These are phyloP conservation scores for Hirschfeldia incana DNA, from an alignment of 345 rosid species.

Conservation along the genomic window DNA sequence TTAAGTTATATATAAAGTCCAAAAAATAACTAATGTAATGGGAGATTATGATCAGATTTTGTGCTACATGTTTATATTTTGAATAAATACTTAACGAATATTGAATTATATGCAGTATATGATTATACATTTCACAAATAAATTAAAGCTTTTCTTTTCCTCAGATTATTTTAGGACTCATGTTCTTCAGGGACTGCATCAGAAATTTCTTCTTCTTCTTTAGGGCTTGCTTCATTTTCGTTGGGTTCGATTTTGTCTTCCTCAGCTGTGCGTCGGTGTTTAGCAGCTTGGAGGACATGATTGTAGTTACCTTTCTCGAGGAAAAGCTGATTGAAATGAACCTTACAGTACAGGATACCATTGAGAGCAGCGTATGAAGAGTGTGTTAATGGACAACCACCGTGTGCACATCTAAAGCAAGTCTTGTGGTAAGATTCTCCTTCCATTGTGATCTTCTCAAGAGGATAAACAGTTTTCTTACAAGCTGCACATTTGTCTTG, in stretches of 20 bases:
- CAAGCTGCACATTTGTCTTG: background rate
- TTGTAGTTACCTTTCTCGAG: constrained; percentile 86
- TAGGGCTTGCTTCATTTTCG: constrained; percentile 10
- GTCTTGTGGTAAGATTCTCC: constrained; percentile 88
- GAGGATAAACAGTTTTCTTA: constrained; percentile 84
- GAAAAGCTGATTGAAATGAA: background rate
- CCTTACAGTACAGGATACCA: background rate
- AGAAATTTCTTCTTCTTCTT: constrained; percentile 19
- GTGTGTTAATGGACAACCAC: background rate
- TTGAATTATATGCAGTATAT: no score
- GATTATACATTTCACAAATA: background rate
- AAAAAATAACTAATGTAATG: background rate
- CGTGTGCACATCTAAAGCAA: constrained; percentile 40
- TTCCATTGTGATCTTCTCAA: constrained; percentile 82
- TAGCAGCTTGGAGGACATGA: constrained; percentile 61
- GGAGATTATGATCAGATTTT: background rate
- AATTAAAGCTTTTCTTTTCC: background rate
- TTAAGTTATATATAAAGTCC: background rate
- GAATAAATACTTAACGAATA: background rate
- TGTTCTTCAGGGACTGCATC: constrained; percentile 23
- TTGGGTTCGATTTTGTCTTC: constrained; percentile 6
- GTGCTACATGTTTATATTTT: background rate
- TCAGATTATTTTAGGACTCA: constrained; percentile 7
- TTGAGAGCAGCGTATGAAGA: background rate
- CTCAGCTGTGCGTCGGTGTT: constrained; percentile 36